These are phyloP conservation scores for Suhomyces chickasaworum DNA, from an alignment of 1,139 yeast genomes.

Conservation along the genomic window DNA sequence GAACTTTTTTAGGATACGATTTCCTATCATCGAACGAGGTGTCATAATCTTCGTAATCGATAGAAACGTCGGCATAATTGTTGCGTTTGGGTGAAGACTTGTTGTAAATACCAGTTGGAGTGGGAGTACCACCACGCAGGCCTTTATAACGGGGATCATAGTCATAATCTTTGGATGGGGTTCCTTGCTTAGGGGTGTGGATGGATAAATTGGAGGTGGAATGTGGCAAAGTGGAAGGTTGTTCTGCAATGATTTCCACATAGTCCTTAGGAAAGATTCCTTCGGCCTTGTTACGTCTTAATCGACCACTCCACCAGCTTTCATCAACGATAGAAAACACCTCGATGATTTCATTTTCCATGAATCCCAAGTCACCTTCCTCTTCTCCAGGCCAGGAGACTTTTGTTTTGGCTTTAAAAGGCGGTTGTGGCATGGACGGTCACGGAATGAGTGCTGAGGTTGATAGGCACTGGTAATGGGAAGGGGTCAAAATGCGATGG, in stretches of 20 bases:
- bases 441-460: not conserved
- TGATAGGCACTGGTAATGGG: not conserved
- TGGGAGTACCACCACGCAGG: constrained; percentile 21
- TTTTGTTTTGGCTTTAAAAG: constrained; percentile 74
- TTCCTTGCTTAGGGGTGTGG: constrained; percentile 13
- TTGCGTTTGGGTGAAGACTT: constrained; percentile 20
- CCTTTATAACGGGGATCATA: constrained; percentile 5
- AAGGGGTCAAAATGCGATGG: not conserved
- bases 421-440: constrained; percentile 38
- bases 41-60: constrained; percentile 28
- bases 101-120: constrained; percentile 4
- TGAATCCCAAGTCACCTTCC: constrained; percentile 85
- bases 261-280: constrained; percentile 90
- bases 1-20: constrained; percentile 19
- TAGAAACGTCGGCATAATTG: constrained; percentile 21
- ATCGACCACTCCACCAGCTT: constrained; percentile 87
- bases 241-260: constrained; percentile 57
- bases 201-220: constrained; percentile 19
- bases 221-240: constrained; percentile 13
- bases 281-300: constrained; percentile 75
- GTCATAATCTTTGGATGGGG: constrained; percentile 22
- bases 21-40: constrained; percentile 25
- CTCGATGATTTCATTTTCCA: constrained; percentile 90
- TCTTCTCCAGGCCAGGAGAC: constrained; percentile 93
- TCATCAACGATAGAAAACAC: constrained; percentile 82